Conservation (phyloP, 192 early-diverging fungal species). For the Coemansia sp. region DNA sequence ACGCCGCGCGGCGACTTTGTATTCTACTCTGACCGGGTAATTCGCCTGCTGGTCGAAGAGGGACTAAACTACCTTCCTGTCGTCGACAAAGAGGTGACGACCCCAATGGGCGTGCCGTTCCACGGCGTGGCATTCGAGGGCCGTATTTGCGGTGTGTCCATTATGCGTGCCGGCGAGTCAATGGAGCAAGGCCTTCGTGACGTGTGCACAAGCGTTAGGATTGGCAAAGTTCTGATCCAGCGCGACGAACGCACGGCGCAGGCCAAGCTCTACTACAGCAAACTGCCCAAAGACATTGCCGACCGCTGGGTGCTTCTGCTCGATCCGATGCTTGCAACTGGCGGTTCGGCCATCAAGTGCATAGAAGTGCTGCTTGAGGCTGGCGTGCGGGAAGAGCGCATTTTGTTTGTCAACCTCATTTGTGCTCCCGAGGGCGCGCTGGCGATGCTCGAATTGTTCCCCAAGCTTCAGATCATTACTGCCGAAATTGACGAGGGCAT, state of each 20-base stretch:
- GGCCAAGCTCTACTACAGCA: slow-evolving; percentile 90
- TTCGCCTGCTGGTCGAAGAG: slow-evolving; percentile 89
- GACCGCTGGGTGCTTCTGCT: slow-evolving; percentile 81
- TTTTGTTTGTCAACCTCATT: slow-evolving; percentile 91
- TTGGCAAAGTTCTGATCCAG: slow-evolving; percentile 96
- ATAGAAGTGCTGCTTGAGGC: slow-evolving; percentile 83
- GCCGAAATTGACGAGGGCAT: slow-evolving; percentile 82
- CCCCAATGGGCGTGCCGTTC: slow-evolving; percentile 74
- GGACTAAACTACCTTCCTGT: slow-evolving; percentile 91
- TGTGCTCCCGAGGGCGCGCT: slow-evolving; percentile 81
- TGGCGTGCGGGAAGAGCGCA: slow-evolving; percentile 80
- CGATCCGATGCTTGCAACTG: slow-evolving; percentile 97
- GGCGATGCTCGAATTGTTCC: slow-evolving; percentile 68
- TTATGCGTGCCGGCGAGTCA: slow-evolving; percentile 97
- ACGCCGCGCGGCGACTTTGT: slow-evolving; percentile 90
- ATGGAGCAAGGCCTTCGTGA: slow-evolving; percentile 83
- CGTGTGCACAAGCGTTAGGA: slow-evolving; percentile 83
- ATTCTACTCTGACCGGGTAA: slow-evolving; percentile 87
- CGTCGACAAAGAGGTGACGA: slow-evolving; percentile 71
- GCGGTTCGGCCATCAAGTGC: slow-evolving; percentile 90
- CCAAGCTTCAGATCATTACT: slow-evolving; percentile 83
- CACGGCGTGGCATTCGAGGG: slow-evolving; percentile 78
- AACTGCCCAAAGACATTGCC: slow-evolving; percentile 85
- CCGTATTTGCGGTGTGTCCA: slow-evolving; percentile 90
- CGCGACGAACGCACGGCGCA: slow-evolving; percentile 90